Percentiles rank a stretch among this genome's conserved stretches.
phyloP scores from a whole-genome alignment of 2,329 filamentous ascomycete species.

The Nemania diffusa region DNA sequence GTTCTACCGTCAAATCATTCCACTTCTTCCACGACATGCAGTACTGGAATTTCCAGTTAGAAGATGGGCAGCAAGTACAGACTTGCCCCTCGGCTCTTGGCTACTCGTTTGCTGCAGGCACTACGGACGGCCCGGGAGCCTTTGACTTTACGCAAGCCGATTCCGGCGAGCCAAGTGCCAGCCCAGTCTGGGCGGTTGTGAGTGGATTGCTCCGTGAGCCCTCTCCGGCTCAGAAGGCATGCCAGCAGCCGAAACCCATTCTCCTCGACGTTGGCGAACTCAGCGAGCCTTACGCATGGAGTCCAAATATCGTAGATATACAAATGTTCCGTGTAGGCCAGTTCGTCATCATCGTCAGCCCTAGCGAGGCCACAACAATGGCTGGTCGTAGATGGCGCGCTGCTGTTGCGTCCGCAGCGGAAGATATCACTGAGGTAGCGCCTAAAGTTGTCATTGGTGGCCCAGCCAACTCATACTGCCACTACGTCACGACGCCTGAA shows the following conservation, averaged over 20 bases:
- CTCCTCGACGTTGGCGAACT: constrained; percentile 87
- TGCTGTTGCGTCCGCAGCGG: constrained; percentile 66
- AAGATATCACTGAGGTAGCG: constrained; percentile 55
- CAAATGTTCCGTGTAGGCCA: constrained; percentile 86
- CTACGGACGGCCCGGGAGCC: constrained; percentile 85
- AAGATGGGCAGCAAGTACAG: constrained; percentile 74
- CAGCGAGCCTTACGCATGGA: constrained; percentile 80
- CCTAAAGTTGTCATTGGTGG: constrained; percentile 84
- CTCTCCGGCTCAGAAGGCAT: constrained; percentile 73
- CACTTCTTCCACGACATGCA: constrained; percentile 85
- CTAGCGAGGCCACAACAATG: constrained; percentile 93
- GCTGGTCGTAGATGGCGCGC: constrained; percentile 85
- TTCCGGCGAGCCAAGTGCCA: constrained; percentile 73
- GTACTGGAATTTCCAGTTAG: constrained; percentile 75
- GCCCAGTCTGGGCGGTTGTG: constrained; percentile 82
- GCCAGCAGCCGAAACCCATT: constrained; percentile 84
- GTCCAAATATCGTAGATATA: constrained; percentile 88
- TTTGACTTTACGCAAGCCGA: constrained; percentile 92
- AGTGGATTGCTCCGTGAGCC: constrained; percentile 76
- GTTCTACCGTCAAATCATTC: constrained; percentile 76
- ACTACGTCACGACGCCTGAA: constrained; percentile 82
- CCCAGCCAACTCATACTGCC: constrained; percentile 88
- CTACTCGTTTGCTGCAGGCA: constrained; percentile 90
- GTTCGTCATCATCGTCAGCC: constrained; percentile 83
- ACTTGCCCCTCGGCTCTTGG: constrained; percentile 89